A percentile compares a stretch with the other conserved stretches of the same genome.
Evolutionary conservation across 257 asterid species (phyloP).

Genomic region (Capsicum rhomboideum): DNA sequence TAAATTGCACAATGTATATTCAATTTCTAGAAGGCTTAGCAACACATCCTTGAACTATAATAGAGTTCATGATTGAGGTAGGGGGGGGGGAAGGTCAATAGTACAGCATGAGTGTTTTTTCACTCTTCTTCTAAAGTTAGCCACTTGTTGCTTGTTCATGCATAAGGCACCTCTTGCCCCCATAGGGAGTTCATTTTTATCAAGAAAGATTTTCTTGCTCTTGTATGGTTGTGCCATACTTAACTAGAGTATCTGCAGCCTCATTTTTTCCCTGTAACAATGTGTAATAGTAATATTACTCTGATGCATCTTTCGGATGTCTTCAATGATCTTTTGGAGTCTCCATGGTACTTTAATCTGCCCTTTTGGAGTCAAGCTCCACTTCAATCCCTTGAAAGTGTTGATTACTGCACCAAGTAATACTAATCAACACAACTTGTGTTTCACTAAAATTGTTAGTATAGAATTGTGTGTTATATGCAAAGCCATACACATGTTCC

Average conservation of each 20-base stretch:
- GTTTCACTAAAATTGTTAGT: too few species aligned
- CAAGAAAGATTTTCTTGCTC: background rate
- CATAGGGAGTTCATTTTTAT: background rate
- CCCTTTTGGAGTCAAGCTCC: too few species aligned
- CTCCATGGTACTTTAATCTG: background rate
- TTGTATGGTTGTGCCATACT: background rate
- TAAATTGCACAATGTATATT: background rate
- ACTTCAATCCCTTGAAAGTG: too few species aligned
- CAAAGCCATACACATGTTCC: too few species aligned
- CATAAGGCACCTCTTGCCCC: background rate
- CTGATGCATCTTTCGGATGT: background rate
- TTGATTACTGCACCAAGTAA: too few species aligned
- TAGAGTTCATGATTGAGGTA: too few species aligned
- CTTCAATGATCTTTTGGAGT: background rate
- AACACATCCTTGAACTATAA: background rate
- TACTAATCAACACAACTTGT: too few species aligned
- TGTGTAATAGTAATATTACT: background rate
- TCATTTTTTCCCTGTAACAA: background rate
- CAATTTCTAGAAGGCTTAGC: too few species aligned
- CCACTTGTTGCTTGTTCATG: background rate
- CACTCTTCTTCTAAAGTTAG: background rate
- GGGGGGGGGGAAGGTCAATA: background rate
- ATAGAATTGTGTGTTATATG: too few species aligned
- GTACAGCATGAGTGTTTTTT: background rate
- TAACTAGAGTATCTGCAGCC: background rate